Base-by-base conservation (phyloP, 768 basidiomycete genomes). In the Russula foetens region DNA sequence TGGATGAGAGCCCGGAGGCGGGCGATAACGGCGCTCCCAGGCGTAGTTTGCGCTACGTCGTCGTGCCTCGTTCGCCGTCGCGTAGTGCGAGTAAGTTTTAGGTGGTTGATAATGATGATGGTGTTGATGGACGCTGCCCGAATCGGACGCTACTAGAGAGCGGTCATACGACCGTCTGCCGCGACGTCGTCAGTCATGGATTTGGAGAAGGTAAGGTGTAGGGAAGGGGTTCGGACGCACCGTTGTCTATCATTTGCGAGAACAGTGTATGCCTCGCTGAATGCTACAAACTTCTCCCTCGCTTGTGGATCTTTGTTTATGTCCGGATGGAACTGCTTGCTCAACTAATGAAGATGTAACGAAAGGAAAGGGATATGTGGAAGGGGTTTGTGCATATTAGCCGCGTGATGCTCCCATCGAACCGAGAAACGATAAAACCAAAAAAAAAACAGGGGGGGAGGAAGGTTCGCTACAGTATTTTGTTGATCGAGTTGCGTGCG, bases 271-370 rank as follows among this genome's bases (percentile, higher is more conserved):
- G 79, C 79, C 52, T 79, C 80, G 63, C 77, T 80, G 52, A 78
- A 73, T 0, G 70, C 73, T 51, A 76, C 76, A 58, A 79, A 81
- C 51, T 69, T 79, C 57, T 71, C 68, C 56, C 71, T 73, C 1
- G 79, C 73, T 3, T 60, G 48, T 7, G 68, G 68, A 53, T 80
- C 78, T 38, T 71, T 69, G 54, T 71, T 72, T 9, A 76, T 65
- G 64, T 81, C 79, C 1, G 79, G 79, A 55, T 81, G 80, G 51
- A 74, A 72, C 61, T 69, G 62, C 59, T 81, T 81, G 73, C 79
- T 81, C 53, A 81, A 67, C 79, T 81, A 61, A n/a, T 11, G 38
- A 26, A 19, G 35, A 35, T 35, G 35, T 35, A 35, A 35, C 35
- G 9, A 35, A 12, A 35, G 8, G 35, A 35, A 7, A 12, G 14